These are phyloP conservation scores for Fusarium anguioides DNA, from an alignment of 2,329 filamentous ascomycete species.

Conservation along the genomic window DNA sequence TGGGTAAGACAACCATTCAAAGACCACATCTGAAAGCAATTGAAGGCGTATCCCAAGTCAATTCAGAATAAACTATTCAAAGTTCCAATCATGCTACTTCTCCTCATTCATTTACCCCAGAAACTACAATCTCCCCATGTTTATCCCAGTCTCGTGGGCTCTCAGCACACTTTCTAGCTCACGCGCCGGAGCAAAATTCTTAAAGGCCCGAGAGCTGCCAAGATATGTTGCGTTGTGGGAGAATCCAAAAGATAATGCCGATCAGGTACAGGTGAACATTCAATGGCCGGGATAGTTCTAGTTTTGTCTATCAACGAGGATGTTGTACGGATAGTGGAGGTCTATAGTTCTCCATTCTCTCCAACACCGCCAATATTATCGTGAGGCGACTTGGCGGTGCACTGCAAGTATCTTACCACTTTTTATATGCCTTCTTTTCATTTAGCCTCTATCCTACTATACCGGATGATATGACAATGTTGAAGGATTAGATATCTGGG, in stretches of 20 bases:
- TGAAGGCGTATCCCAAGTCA: not conserved
- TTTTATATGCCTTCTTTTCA: not conserved
- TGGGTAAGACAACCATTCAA: not conserved
- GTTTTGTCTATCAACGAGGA: constrained; percentile 18
- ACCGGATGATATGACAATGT: constrained; percentile 15
- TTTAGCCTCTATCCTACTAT: not conserved
- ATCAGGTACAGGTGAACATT: constrained; percentile 42
- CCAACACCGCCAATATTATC: constrained; percentile 15
- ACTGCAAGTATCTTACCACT: constrained; percentile 1
- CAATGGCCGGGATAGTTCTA: constrained; percentile 34
- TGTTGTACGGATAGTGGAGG: constrained; percentile 15
- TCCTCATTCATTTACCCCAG: not conserved
- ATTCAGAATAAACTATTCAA: not conserved
- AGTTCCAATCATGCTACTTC: not conserved
- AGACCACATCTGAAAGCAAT: constrained; percentile 8
- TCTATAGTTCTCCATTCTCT: constrained; percentile 8
- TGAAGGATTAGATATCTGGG: constrained; percentile 21
- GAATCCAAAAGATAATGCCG: constrained; percentile 33
- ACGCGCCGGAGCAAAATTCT: constrained; percentile 21
- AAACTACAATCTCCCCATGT: not conserved
- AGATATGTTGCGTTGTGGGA: constrained; percentile 21
- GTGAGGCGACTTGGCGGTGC: not conserved
- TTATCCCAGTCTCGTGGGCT: not conserved
- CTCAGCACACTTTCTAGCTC: constrained; percentile 24
- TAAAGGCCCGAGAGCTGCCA: constrained; percentile 38